Evolutionary conservation across 177 flowering plant species (phyloP).

Genomic region (Vitis hybrid): DNA sequence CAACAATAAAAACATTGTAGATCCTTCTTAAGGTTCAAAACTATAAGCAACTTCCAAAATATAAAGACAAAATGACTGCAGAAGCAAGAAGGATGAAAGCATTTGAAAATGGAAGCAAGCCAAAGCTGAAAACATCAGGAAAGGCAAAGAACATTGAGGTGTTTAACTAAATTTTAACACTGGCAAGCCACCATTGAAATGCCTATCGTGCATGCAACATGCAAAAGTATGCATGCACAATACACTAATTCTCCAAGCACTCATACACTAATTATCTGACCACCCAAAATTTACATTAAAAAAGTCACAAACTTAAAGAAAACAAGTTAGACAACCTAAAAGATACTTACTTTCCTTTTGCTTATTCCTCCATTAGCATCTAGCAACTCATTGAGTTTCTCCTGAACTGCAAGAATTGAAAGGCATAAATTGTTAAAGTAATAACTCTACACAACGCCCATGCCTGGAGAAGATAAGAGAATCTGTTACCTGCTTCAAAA

Average conservation of each 20-base stretch:
- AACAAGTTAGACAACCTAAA: neutral
- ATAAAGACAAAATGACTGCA: too few species aligned
- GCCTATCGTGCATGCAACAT: neutral
- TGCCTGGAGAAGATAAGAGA: conserved; percentile 3
- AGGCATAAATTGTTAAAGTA: conserved; percentile 1
- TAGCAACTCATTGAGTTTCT: conserved; percentile 81
- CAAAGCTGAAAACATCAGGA: too few species aligned
- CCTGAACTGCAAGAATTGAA: conserved; percentile 69
- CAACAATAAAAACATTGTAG: too few species aligned
- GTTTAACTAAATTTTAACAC: neutral
- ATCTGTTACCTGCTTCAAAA: conserved; percentile 67
- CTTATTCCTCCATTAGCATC: conserved; percentile 92
- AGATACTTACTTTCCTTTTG: conserved; percentile 69
- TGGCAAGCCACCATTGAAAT: neutral
- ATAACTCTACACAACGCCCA: neutral
- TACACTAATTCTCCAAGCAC: neutral
- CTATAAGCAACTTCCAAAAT: too few species aligned
- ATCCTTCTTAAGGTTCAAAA: too few species aligned
- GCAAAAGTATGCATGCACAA: neutral
- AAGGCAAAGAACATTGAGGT: too few species aligned
- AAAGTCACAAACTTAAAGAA: neutral
- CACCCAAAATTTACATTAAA: too few species aligned
- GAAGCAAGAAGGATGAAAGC: too few species aligned
- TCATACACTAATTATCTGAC: too few species aligned
- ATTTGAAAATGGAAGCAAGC: too few species aligned